Base-by-base conservation (phyloP, 192 early-diverging fungal genomes). In the Radiomyces spectabilis region DNA sequence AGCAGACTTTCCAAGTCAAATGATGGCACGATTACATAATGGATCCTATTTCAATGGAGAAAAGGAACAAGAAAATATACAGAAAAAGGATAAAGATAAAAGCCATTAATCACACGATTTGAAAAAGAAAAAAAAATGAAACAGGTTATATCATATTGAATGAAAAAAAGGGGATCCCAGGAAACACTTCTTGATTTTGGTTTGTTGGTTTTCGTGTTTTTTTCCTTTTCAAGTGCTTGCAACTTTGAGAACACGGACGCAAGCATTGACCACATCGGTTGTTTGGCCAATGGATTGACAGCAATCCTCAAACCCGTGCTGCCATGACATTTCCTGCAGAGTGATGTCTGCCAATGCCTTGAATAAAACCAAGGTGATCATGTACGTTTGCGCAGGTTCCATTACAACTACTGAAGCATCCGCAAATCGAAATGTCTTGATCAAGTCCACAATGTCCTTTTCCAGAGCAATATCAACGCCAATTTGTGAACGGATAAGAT, bases 221-320 rank as follows among this genome's bases (percentile, higher is more conserved):
- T n/a, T n/a, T n/a, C n/a, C n/a, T n/a, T n/a, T n/a, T 46, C 15
- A 38, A 33, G 43, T 46, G 12, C 57, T 59, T 4, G 62, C 66
- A 41, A 68, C 41, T 25, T 54, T 49, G 16, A 73, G 30, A 5
- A 73, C 66, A 39, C 66, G 62, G 18, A 61, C 51, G 55, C 66
- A 73, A 5, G 66, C 71, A 54, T 73, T 61, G 5, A 73, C 21
- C 41, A 54, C 62, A 48, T 73, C 71, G 16, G 43, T 68, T 1
- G 61, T 61, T 9, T 61, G 48, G 9, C 57, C 66, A n/a, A 73
- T 61, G 2, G 30, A 59, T 10, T 53, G 47, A 54, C 62, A 62
- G 19, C 59, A 51, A 16, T 26, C n/a, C 40, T 73, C 63, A 47
- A 68, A 68, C 18, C 48, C 41, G 19, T 21, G 16, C 24, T 50